These are phyloP conservation scores for Cryptosporidium viatorum DNA, from an alignment of 169 alveolate species.

Conservation along the genomic window DNA sequence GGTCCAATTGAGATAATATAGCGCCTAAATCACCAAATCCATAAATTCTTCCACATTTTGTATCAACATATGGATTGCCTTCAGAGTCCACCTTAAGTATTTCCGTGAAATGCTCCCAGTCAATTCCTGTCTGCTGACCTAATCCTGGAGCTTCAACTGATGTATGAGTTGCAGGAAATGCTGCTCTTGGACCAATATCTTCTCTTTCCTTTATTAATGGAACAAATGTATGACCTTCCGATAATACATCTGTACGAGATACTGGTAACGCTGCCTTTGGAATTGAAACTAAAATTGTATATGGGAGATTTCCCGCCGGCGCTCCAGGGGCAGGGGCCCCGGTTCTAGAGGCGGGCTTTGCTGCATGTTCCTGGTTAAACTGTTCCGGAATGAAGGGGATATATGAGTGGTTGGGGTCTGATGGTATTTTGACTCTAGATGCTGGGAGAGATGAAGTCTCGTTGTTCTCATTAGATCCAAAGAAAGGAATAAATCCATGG, in stretches of 20 bases:
- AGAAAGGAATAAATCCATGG: constrained; percentile 39
- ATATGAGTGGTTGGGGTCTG: constrained; percentile 11
- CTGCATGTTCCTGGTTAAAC: constrained; percentile 29
- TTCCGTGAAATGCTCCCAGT: constrained; percentile 53
- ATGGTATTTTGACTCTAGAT: constrained; percentile 13
- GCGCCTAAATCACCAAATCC: constrained; percentile 51
- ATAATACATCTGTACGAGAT: constrained; percentile 27
- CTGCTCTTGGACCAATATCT: constrained; percentile 44
- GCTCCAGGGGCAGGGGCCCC: constrained; percentile 65
- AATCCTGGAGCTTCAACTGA: constrained; percentile 41
- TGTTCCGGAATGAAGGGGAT: background rate
- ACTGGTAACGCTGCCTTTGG: constrained; percentile 59
- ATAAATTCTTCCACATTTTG: constrained; percentile 33
- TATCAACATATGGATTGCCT: constrained; percentile 64
- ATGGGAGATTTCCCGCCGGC: constrained; percentile 34
- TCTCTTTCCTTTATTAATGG: constrained; percentile 26
- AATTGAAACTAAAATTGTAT: constrained; percentile 31
- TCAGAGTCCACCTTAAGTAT: constrained; percentile 23
- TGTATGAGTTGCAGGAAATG: constrained; percentile 71
- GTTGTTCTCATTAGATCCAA: background rate
- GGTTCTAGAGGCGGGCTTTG: constrained; percentile 63
- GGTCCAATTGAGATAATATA: constrained; percentile 30
- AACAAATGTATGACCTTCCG: background rate
- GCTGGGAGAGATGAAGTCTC: constrained; percentile 20
- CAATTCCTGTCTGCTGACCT: background rate